Conservation (phyloP, 73 alveolate genomes). For the Effrenium voratum region DNA sequence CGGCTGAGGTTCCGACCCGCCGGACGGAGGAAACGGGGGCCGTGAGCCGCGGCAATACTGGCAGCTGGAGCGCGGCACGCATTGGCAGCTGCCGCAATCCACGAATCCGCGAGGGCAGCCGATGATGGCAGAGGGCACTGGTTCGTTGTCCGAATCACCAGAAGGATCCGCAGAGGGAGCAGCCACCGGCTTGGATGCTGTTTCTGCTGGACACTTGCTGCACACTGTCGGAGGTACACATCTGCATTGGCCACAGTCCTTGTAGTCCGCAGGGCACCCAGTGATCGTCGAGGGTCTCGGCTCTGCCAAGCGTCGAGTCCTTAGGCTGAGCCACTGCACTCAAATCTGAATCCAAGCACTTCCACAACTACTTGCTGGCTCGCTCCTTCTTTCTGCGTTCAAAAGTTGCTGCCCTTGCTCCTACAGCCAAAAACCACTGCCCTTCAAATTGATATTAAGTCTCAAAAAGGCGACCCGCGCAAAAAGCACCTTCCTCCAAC, state of each 20-base stretch:
- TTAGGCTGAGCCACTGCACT: background rate
- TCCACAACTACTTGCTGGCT: background rate
- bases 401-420: background rate
- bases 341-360: background rate
- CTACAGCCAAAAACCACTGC: too few species aligned
- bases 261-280: background rate
- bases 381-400: background rate
- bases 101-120: constrained; percentile 12
- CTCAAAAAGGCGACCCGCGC: too few species aligned
- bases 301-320: background rate
- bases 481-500: too few species aligned
- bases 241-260: background rate
- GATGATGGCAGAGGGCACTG: constrained; percentile 4
- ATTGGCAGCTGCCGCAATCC: constrained; percentile 19
- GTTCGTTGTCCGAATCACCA: background rate
- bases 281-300: background rate
- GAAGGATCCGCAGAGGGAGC: background rate
- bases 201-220: background rate
- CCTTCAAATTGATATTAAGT: too few species aligned
- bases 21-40: background rate
- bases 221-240: background rate
- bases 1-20: background rate
- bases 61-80: constrained; percentile 29
- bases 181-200: background rate
- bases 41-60: background rate